Base-by-base conservation (phyloP, 495 filamentous ascomycete genomes). In the Xylaria bambusicola region DNA sequence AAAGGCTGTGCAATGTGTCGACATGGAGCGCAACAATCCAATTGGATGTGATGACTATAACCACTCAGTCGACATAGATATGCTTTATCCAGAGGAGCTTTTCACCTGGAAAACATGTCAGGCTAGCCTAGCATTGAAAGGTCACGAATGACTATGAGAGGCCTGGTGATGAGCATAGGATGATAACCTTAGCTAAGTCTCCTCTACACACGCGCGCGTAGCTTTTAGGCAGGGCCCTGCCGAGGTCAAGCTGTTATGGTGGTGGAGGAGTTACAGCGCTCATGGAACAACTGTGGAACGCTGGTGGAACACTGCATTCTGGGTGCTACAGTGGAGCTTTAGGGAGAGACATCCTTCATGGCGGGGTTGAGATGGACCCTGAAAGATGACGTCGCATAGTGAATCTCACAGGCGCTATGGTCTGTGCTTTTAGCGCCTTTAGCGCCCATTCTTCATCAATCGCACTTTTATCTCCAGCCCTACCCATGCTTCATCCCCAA, bases 401-500 rank as follows among this genome's bases (percentile, higher is more conserved):
- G 2, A 27, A 47, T 20, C 42, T 45, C 17, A 23, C 18, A 21
- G 41, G 18, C 10, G n/a, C 5, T 44, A 21, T 15, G 21, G 3
- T 15, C 9, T 24, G 45, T 47, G 6, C 26, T 20, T 51, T 10
- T 33, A 33, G 29, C 29, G 29, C 29, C 29, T n/a, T 18, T 35
- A 35, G 31, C 5, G 31, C 31, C 31, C 27, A 29, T 20, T 6
- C 3, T 27, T 38, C 6, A 9, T 17, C 31, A 21, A 38, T 52
- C 49, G n/a, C n/a, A 42, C 24, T 8, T 9, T 20, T 54, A 54
- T 31, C 36, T 44, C 42, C 38, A 54, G 38, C 24, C 20, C 52
- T 38, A n/a, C 52, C 23, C 6, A 26, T 41, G 40, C 23, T 55
- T n/a, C 52, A 66, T 65, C 69, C 75, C 72, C 74, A 76, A 71